Evolutionary conservation across 805 yeast genomes (phyloP), one percentile per base, ranked within the genome.

Genomic region (Saturnispora kantuleensis): DNA sequence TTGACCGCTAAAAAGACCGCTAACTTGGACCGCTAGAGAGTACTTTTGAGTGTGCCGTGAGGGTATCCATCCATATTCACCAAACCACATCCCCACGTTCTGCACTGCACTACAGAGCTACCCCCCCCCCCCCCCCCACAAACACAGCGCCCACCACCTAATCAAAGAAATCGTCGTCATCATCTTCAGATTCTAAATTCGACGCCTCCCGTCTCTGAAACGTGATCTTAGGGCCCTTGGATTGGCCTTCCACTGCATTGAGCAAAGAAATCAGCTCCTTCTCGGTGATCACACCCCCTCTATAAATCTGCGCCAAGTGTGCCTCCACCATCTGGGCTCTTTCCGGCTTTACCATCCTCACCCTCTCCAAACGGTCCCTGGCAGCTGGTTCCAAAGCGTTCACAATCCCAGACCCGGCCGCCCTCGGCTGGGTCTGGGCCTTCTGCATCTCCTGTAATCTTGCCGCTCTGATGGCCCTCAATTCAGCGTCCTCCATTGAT

Each of bases 391-490:
- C 85, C 38, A 93, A 69, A 16, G 87, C 74, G 7, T 85, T 71
- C 44, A 87, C 65, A 65, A 62, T 17, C 68, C 54, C 42, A 54
- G 59, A 45, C 43, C 49, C 11, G 53, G 26, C 31, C 5, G 12
- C 54, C 35, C 50, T 55, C 21, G 35, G 26, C 30, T 32, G 18
- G 16, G 13, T 26, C 31, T 4, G 35, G 29, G 29, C 39, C 44
- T 73, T 69, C 60, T 84, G 94, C 50, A 90, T 68, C 63, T 90
- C 96, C 18, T 82, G 81, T 54, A 90, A 64, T 52, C 97, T 76
- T n/a, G 97, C 97, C 38, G 86, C 87, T 54, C 97, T 76, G 51
- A 90, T 84, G 30, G 96, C 96, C 53, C 81, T 79, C 47, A 90
- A 68, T 63, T 90, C 98, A 17, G 79, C 64, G 59, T 87, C 90